Base-by-base conservation (phyloP, 2,329 filamentous ascomycete species). In the Berkeleyomyces basicola region DNA sequence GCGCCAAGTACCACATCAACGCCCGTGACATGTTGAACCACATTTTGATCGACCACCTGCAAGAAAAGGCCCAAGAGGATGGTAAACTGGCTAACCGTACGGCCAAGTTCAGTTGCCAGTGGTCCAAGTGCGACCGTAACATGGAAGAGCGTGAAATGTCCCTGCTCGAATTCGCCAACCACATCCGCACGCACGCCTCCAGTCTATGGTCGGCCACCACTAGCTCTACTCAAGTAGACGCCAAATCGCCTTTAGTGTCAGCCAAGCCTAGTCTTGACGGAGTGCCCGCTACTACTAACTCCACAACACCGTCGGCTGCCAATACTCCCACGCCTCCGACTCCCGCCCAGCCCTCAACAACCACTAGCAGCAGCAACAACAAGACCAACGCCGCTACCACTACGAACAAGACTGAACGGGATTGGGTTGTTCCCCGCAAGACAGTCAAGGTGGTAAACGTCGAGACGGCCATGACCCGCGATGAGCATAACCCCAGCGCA, bases 21-120 rank as follows among this genome's bases (percentile, higher is more conserved):
- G 77, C 82, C 3, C 80, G 85, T 67, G 78, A 82, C 59, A 84
- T 92, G 78, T 88, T 85, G 77, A 76, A 83, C 53, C 89, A 93
- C 71, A 80, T 93, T 63, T 72, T 91, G 44, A 75, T 74, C 39
- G 71, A 74, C 5, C 88, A 93, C 71, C 71, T 91, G 4, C 75
- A 77, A 37, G 76, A 84, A 55, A 74, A 76, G n/a, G 75, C 77
- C 43, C 79, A 79, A 61, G 77, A 79, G 7, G 74, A 76, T 16
- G 83, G 82, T 7, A 79, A 81, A 67, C 86, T 82, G 66, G 72
- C 76, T 36, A 81, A 85, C 67, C 74, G 72, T 59, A 75, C 79
- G 61, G 75, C 77, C 23, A 74, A 76, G 37, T 82, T 80, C 67
- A 74, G 72, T 6, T 92, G 88, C 71, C 76, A 78, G 33, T 92